Evolutionary conservation across 768 basidiomycete genomes (phyloP), one percentile per base, ranked within the genome.

Genomic region (Polyporus arcularius): DNA sequence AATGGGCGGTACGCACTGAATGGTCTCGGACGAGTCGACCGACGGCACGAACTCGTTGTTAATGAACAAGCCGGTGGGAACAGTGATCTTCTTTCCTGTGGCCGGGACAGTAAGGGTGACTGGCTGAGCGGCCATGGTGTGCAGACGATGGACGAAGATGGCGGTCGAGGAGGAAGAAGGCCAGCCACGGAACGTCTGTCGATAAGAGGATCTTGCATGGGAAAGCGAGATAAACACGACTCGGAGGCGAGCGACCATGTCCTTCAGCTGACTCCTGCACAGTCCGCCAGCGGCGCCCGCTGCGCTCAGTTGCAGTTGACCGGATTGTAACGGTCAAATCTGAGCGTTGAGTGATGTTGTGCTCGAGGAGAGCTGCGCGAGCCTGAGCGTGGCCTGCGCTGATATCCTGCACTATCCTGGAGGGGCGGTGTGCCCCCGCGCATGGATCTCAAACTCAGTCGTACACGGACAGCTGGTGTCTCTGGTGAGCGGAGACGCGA

Each of bases 61-160:
- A 76, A 98, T 95, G 78, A 92, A 98, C 28, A 96, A 80, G 16
- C 93, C 93, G 7, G 90, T 92, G 10, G 88, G 87, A 40, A 95
- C 80, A 39, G 77, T 77, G 52, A 92, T 77, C 67, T 77, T 71
- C 45, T 64, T 66, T 57, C 68, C 70, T 4, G 69, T 67, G 5
- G 63, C 60, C 16, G 73, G 65, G n/a, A 74, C 49, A 38, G 67
- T 60, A 32, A 76, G 46, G 41, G 69, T 63, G 38, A 67, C 58
- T 49, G 65, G 38, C 40, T 60, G 60, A 35, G 35, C 35, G 6
- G 65, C 64, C 66, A 68, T 69, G 61, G 60, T 67, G 14, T 53
- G 60, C 43, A 53, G 39, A 47, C 21, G 41, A 53, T 38, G 54
- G n/a, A 28, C 10, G 54, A 12, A 41, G 61, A 52, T 53, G 55